These are phyloP conservation scores for Suhomyces bribrorum DNA, from an alignment of 1,139 yeast species.

Conservation along the genomic window DNA sequence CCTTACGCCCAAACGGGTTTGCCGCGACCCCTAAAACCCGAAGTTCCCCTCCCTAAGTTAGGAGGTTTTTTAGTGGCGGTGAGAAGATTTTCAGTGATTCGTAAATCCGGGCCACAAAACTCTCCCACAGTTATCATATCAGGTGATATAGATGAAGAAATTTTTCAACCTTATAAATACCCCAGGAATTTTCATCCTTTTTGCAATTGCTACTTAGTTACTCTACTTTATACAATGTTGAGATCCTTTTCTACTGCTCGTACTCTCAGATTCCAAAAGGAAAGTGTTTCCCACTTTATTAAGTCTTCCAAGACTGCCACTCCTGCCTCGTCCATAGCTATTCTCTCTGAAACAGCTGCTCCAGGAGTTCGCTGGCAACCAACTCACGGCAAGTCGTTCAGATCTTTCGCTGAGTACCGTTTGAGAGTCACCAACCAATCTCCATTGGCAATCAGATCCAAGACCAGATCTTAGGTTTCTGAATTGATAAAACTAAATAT, in stretches of 20 bases:
- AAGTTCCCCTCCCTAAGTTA: no score
- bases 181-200: background rate
- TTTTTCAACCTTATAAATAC: constrained; percentile 9
- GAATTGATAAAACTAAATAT: background rate
- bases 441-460: constrained; percentile 41
- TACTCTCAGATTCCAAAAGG: constrained; percentile 24
- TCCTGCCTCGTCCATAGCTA: constrained; percentile 13
- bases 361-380: constrained; percentile 37
- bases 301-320: constrained; percentile 23
- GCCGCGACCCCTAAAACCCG: no score
- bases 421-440: constrained; percentile 51
- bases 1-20: no score
- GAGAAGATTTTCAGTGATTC: no score
- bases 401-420: constrained; percentile 59
- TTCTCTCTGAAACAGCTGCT: constrained; percentile 11
- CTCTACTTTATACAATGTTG: background rate
- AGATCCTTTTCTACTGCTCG: constrained; percentile 19
- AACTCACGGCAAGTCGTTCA: constrained; percentile 43
- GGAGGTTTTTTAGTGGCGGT: no score
- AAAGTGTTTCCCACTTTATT: constrained; percentile 25
- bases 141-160: constrained; percentile 6
- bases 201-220: background rate
- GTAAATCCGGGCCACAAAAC: background rate
- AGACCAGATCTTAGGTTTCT: constrained; percentile 6
- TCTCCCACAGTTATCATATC: background rate